Percentiles rank a stretch among this genome's conserved stretches.
These are phyloP conservation scores for Gremmenia infestans DNA, from an alignment of 2,329 filamentous ascomycete genomes.

Conservation along the genomic window DNA sequence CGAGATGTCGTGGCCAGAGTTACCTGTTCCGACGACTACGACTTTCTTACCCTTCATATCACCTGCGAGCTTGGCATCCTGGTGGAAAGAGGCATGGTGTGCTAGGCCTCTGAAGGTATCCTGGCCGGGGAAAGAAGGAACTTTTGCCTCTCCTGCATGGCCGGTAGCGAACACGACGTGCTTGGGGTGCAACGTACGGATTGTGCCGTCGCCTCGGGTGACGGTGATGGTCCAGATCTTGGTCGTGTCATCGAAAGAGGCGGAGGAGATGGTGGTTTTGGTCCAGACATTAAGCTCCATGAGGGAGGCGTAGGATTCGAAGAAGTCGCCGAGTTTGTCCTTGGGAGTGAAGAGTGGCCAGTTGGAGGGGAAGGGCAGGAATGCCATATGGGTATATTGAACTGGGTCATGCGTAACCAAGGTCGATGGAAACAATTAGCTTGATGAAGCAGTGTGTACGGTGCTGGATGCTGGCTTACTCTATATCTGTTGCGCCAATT, in stretches of 20 bases:
- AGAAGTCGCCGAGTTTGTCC: slow-evolving; percentile 65
- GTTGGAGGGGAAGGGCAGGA: slow-evolving; percentile 55
- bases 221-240: slow-evolving; percentile 53
- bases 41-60: slow-evolving; percentile 52
- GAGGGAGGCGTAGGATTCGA: slow-evolving; percentile 58
- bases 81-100: slow-evolving; percentile 3
- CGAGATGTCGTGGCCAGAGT: slow-evolving; percentile 64
- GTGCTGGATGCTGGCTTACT: not conserved
- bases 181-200: slow-evolving; percentile 15
- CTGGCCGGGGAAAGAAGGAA: slow-evolving; percentile 42
- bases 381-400: slow-evolving; percentile 54
- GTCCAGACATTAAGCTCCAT: slow-evolving; percentile 68
- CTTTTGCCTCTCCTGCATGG: slow-evolving; percentile 45
- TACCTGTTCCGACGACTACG: slow-evolving; percentile 61
- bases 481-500: slow-evolving; percentile 61
- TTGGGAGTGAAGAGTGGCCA: slow-evolving; percentile 71
- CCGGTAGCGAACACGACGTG: slow-evolving; percentile 26
- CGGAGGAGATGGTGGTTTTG: slow-evolving; percentile 42
- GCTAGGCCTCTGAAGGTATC: slow-evolving; percentile 50
- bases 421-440: slow-evolving; percentile 31
- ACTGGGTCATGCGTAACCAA: slow-evolving; percentile 66
- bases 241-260: slow-evolving; percentile 45
- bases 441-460: not conserved
- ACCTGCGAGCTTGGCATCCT: slow-evolving; percentile 32
- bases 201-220: slow-evolving; percentile 30